phyloP scores from a whole-genome alignment of 2,329 filamentous ascomycete species.

The Penicillium capsulatum region DNA sequence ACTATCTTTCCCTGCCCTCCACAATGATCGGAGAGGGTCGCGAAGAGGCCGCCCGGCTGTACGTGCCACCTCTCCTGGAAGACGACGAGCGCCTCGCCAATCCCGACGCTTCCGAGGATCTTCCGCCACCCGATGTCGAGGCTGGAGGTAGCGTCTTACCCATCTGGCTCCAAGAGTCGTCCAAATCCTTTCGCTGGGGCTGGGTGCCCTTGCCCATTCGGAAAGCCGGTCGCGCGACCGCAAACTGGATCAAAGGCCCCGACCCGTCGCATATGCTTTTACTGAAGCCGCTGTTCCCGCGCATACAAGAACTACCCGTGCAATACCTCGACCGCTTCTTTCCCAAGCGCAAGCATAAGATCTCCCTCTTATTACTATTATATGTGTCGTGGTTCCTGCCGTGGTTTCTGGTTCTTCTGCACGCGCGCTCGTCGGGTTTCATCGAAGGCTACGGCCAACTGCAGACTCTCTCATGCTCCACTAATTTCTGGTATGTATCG shows the following conservation, averaged over 20 bases:
- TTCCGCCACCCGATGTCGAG: conserved; percentile 28
- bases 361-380: conserved; percentile 40
- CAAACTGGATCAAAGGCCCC: conserved; percentile 47
- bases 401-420: conserved; percentile 44
- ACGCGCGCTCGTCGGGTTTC: conserved; percentile 45
- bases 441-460: conserved; percentile 49
- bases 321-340: conserved; percentile 42
- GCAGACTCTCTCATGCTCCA: conserved; percentile 43
- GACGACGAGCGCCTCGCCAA: conserved; percentile 33
- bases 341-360: conserved; percentile 46
- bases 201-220: conserved; percentile 47
- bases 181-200: conserved; percentile 45
- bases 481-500: conserved; percentile 43
- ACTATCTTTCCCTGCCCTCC: background rate
- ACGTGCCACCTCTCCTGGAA: conserved; percentile 33
- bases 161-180: conserved; percentile 48
- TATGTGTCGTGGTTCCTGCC: conserved; percentile 47
- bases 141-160: conserved; percentile 33
- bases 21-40: conserved; percentile 31
- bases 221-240: conserved; percentile 42
- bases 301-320: conserved; percentile 46
- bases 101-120: conserved; percentile 34
- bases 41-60: conserved; percentile 30
- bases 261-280: conserved; percentile 44
- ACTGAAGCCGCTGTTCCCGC: conserved; percentile 46